Conservation (phyloP, 2,329 filamentous ascomycete genomes). For the Geoglossum cookeanum region DNA sequence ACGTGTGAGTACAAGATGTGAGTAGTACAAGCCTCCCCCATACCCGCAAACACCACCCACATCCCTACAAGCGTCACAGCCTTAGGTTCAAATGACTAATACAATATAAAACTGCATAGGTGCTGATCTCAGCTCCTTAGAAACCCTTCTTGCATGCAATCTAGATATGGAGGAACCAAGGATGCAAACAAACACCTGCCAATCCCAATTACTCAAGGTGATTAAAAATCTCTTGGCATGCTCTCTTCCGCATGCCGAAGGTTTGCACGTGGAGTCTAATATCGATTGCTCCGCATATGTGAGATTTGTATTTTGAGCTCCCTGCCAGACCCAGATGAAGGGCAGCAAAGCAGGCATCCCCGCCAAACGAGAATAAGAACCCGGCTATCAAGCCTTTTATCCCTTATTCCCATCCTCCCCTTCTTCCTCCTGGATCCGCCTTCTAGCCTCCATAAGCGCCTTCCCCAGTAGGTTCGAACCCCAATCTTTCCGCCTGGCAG, state of each 20-base stretch:
- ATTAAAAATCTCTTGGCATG: not conserved
- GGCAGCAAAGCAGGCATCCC: too few species aligned
- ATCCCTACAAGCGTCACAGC: not conserved
- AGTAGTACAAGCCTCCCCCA: not conserved
- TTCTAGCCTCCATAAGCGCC: slow-evolving; percentile 39
- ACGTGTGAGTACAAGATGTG: slow-evolving; percentile 59
- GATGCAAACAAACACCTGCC: not conserved
- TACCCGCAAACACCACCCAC: not conserved
- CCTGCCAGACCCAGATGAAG: too few species aligned
- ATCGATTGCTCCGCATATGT: too few species aligned
- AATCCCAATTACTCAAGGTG: not conserved
- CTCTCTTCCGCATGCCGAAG: not conserved
- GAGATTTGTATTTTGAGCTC: too few species aligned
- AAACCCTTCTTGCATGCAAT: not conserved
- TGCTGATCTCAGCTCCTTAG: not conserved
- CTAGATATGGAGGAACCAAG: not conserved
- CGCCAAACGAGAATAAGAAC: too few species aligned
- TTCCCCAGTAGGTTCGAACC: slow-evolving; percentile 46
- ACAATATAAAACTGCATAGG: not conserved
- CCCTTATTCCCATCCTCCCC: slow-evolving; percentile 4
- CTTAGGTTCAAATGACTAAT: not conserved
- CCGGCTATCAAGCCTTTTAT: not conserved
- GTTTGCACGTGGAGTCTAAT: too few species aligned
- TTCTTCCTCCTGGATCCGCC: slow-evolving; percentile 27
- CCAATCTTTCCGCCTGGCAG: slow-evolving; percentile 31